Base-by-base conservation (phyloP, 2,329 filamentous ascomycete species). In the Venturia asperata region DNA sequence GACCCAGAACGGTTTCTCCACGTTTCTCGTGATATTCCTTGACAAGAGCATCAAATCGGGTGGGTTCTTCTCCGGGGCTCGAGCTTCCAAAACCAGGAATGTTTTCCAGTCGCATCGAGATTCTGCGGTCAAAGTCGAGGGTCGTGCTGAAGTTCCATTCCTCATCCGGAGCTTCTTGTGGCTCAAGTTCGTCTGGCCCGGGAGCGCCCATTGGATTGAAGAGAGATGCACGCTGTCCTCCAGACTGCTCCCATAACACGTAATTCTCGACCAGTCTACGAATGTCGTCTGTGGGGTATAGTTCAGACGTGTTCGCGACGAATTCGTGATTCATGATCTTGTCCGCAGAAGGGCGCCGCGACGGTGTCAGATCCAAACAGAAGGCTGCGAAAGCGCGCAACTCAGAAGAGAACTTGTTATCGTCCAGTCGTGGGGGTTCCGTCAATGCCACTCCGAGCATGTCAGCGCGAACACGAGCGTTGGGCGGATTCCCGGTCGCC, bases 401-500 rank as follows among this genome's bases (percentile, higher is more conserved):
- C 13, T 83, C 81, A 1, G 85, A 77, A 0, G 90, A 91, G 73
- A 90, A 92, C 65, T 85, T 80, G 61, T 86, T 86, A 9, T 87
- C 89, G 68, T 91, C 85, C 0, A 94, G 82, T 1, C 87, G 82
- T 11, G 90, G 90, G 6, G 84, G 81, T 65, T 86, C 81, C 70
- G 85, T 84, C 68, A 85, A 82, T 62, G 77, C 81, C 37, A 83
- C 83, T 52, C 84, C 80, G 69, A 81, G 79, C 43, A 71, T 74
- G 68, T 68, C 73, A 69, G 80, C 79, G 67, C 79, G 83, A 60
- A 84, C 80, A 55, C 79, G 79, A 52, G 84, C 85, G 69, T 89
- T 89, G 0, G 90, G 90, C 2, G 90, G 89, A 21, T 87, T 78
- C 0, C 90, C 90, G 4, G 88, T 91, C 0, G 90, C 89, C 74